phyloP scores from a whole-genome alignment of 225 moss, liverwort and hornwort genomes.

The Antitrichia curtipendula region DNA sequence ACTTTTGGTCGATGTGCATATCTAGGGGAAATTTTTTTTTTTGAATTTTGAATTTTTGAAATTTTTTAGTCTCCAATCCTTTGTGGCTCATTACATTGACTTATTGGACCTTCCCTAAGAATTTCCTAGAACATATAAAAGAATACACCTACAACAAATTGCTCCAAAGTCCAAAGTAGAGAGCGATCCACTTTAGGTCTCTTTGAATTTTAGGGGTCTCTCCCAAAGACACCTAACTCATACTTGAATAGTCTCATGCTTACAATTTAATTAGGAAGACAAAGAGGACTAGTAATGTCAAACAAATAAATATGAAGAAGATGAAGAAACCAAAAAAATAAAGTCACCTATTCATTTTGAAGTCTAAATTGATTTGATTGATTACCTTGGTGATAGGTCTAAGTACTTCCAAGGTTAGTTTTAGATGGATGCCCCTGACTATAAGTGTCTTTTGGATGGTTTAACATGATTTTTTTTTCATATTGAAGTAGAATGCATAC shows the following conservation, averaged over 20 bases:
- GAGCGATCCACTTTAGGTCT: too few species aligned
- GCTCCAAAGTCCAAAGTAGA: too few species aligned
- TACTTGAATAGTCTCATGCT: background rate
- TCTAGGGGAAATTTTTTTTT: too few species aligned
- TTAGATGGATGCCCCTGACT: rapidly evolving
- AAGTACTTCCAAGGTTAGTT: rapidly evolving
- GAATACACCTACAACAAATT: rapidly evolving
- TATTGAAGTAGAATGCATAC: background rate
- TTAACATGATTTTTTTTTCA: background rate
- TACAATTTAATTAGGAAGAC: rapidly evolving
- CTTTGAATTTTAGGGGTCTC: too few species aligned
- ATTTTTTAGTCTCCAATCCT: too few species aligned
- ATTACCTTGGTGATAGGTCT: background rate
- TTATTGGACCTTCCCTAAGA: background rate
- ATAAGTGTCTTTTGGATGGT: background rate
- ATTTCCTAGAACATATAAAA: background rate
- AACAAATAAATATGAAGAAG: background rate
- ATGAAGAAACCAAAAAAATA: background rate
- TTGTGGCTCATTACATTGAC: too few species aligned
- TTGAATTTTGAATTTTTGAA: too few species aligned
- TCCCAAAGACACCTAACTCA: background rate
- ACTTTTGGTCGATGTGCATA: too few species aligned
- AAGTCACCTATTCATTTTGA: background rate
- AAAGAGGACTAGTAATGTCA: background rate
- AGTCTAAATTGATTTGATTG: background rate